phyloP scores from a whole-genome alignment of 768 basidiomycete species.

The Trametes gibbosa region DNA sequence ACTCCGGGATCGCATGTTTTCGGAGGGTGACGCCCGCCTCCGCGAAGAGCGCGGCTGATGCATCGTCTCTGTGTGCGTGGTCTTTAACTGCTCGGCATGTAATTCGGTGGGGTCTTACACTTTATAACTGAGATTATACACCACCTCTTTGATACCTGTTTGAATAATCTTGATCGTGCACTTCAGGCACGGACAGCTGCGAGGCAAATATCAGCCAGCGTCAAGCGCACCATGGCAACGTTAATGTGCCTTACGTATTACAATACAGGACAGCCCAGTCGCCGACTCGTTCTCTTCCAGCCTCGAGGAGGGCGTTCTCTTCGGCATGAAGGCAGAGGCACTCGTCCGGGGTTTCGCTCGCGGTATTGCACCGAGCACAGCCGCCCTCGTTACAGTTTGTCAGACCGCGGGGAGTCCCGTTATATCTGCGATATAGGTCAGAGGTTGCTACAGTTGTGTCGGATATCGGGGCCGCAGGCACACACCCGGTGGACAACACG shows the following conservation, averaged over 20 bases:
- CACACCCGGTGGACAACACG: slow-evolving; percentile 75
- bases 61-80: slow-evolving; percentile 61
- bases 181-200: slow-evolving; percentile 94
- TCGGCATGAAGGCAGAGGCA: slow-evolving; percentile 97
- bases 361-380: slow-evolving; percentile 75
- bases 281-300: slow-evolving; percentile 88
- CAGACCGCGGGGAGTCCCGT: slow-evolving; percentile 91
- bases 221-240: not conserved
- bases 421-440: slow-evolving; percentile 58
- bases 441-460: not conserved
- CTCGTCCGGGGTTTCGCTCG: slow-evolving; percentile 54
- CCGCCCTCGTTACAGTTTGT: slow-evolving; percentile 92
- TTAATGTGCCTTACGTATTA: slow-evolving; percentile 74
- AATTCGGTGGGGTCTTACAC: slow-evolving; percentile 53
- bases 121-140: slow-evolving; percentile 94
- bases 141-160: slow-evolving; percentile 85
- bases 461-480: not conserved
- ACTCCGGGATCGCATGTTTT: slow-evolving; percentile 53
- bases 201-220: not conserved
- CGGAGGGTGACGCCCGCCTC: slow-evolving; percentile 83
- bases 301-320: slow-evolving; percentile 95
- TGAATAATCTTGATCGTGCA: slow-evolving; percentile 99
- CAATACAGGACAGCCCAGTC: slow-evolving; percentile 87
- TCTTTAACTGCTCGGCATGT: not conserved
- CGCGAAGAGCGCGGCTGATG: slow-evolving; percentile 72